Percentiles rank a stretch among this genome's conserved stretches.
These are phyloP conservation scores for Picochlorum sp. DNA, from an alignment of 139 green algal species.

Conservation along the genomic window DNA sequence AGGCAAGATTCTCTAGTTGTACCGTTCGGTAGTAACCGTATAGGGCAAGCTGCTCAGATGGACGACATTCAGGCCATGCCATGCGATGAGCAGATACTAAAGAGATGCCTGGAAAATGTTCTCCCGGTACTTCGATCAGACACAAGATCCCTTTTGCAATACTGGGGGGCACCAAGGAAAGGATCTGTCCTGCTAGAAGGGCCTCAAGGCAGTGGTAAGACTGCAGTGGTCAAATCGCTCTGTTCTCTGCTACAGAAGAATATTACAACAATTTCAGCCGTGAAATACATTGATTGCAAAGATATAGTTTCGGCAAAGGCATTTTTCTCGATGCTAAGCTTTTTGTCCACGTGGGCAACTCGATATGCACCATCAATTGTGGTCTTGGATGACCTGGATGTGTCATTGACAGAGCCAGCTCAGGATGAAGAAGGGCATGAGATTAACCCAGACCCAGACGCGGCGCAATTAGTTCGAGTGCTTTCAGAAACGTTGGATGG, in stretches of 20 bases:
- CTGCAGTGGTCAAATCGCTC: constrained; percentile 19
- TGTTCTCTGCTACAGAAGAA: not conserved
- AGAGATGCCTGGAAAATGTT: not conserved
- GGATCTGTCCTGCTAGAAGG: constrained; percentile 43
- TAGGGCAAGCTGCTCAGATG: too few species aligned
- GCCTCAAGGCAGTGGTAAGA: constrained; percentile 41
- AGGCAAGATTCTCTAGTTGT: not conserved
- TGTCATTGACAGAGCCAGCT: constrained; percentile 31
- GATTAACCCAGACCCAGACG: constrained; percentile 4
- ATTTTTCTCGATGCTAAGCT: not conserved
- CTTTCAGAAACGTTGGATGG: constrained; percentile 27
- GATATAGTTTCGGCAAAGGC: not conserved
- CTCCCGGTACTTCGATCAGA: constrained; percentile 13
- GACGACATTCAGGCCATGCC: not conserved
- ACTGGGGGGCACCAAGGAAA: constrained; percentile 11
- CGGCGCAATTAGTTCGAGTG: constrained; percentile 9
- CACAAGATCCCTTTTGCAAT: constrained; percentile 21
- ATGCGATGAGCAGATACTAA: not conserved
- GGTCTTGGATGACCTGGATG: constrained; percentile 73
- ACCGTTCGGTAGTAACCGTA: too few species aligned
- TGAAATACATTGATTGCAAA: not conserved
- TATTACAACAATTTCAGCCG: not conserved
- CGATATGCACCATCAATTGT: constrained; percentile 52
- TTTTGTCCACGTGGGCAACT: constrained; percentile 26
- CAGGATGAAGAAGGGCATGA: constrained; percentile 2